A percentile compares a stretch with the other conserved stretches of the same genome.
Conservation (phyloP, 345 rosid genomes). For the Cardamine chenopodiifolia region DNA sequence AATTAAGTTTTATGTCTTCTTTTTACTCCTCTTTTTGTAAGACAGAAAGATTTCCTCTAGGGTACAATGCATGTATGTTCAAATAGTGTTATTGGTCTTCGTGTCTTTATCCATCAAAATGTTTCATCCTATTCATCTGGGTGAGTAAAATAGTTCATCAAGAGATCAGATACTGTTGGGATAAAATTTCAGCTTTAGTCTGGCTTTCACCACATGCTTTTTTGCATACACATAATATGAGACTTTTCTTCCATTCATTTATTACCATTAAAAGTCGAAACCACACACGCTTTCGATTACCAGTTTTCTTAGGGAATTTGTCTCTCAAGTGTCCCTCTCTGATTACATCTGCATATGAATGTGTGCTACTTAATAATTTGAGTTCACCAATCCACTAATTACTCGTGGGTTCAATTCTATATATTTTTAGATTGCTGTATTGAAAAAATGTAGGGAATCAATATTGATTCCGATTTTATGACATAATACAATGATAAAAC, state of each 20-base stretch:
- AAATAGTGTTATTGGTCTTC: constrained; percentile 23
- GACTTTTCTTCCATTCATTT: constrained; percentile 26
- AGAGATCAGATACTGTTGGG: constrained; percentile 21
- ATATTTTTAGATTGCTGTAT: not conserved
- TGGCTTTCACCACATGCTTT: constrained; percentile 21
- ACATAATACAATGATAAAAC: not conserved
- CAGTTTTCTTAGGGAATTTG: constrained; percentile 19
- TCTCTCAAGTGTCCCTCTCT: constrained; percentile 24
- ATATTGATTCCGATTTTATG: not conserved
- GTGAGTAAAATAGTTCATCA: constrained; percentile 26
- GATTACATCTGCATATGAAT: constrained; percentile 24
- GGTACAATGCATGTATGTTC: constrained; percentile 19
- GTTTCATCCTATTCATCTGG: constrained; percentile 22
- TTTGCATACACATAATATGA: constrained; percentile 3
- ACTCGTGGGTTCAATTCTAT: not conserved
- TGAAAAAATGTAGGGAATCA: not conserved
- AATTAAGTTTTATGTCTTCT: constrained; percentile 25
- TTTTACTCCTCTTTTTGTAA: constrained; percentile 17
- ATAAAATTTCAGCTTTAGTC: not conserved
- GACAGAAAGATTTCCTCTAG: constrained; percentile 13
- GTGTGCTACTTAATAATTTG: not conserved
- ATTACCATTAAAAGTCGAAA: constrained; percentile 29
- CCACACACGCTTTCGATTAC: constrained; percentile 19
- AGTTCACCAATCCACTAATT: not conserved
- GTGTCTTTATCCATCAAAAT: constrained; percentile 22